These are phyloP conservation scores for Saturnispora zaruensis DNA, from an alignment of 805 yeast genomes.

Conservation along the genomic window DNA sequence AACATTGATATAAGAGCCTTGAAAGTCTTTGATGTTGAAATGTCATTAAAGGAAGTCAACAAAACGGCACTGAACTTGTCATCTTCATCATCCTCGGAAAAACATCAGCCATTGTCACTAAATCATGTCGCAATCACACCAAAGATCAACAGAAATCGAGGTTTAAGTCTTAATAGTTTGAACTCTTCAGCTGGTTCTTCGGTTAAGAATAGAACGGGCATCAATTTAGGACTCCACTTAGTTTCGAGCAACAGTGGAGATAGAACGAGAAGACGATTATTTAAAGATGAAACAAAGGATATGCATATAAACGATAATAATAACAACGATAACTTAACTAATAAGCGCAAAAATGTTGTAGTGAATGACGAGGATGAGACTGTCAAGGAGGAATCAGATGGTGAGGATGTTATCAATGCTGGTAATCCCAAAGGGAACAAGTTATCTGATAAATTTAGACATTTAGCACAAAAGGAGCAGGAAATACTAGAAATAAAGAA, in stretches of 20 bases:
- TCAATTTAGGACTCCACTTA: conserved; percentile 26
- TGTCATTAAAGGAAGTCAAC: neutral
- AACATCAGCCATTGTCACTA: neutral
- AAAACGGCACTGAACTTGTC: neutral
- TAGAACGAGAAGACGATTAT: neutral
- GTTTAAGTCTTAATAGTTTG: conserved; percentile 18
- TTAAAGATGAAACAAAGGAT: conserved; percentile 8
- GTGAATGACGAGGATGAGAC: neutral
- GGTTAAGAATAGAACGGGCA: conserved; percentile 20
- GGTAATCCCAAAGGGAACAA: neutral
- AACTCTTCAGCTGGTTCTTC: conserved; percentile 12
- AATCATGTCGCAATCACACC: neutral
- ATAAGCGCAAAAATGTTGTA: neutral
- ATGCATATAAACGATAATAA: neutral
- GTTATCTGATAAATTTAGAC: conserved; percentile 38
- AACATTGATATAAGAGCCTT: neutral
- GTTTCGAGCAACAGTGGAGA: conserved; percentile 14
- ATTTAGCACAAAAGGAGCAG: conserved; percentile 62
- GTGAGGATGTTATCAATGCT: neutral
- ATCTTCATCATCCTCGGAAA: neutral
- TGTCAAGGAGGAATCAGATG: neutral
- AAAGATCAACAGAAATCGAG: conserved; percentile 9
- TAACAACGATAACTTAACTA: neutral
- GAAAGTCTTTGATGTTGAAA: neutral
- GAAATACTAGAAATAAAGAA: conserved; percentile 56